phyloP scores from a whole-genome alignment of 73 alveolate genomes.

The Effrenium voratum region DNA sequence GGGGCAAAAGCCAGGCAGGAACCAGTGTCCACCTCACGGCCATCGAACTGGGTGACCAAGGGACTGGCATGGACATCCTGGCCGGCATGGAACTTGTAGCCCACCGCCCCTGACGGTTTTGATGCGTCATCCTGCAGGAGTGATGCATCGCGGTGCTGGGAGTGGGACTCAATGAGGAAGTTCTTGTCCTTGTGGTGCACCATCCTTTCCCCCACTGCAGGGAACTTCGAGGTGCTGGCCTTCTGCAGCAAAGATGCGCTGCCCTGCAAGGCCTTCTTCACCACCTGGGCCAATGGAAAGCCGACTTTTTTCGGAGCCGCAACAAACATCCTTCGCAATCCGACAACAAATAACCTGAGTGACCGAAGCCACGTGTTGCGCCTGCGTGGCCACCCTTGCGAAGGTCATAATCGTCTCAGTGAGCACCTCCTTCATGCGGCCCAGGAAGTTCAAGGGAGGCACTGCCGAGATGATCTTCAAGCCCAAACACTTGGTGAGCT shows the following conservation, averaged over 20 bases:
- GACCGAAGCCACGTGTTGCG: too few relatives aligned
- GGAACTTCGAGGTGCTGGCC: background rate
- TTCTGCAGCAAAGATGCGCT: background rate
- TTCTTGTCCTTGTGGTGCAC: background rate
- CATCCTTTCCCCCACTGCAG: background rate
- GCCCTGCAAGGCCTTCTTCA: constrained; percentile 9
- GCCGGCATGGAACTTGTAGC: background rate
- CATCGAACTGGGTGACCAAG: too few relatives aligned
- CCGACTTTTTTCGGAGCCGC: background rate
- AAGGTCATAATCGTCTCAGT: background rate
- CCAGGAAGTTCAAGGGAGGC: background rate
- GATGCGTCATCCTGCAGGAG: background rate
- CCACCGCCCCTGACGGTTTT: background rate
- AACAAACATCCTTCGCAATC: background rate
- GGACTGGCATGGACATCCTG: background rate
- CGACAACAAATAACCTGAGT: background rate
- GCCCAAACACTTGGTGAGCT: background rate
- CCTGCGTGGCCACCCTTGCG: background rate
- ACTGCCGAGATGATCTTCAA: background rate
- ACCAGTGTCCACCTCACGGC: too few relatives aligned
- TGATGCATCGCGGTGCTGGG: background rate
- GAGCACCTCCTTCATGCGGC: background rate
- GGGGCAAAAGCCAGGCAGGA: too few relatives aligned
- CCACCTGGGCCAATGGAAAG: background rate
- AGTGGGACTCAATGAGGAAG: background rate